Evolutionary conservation across 1,284 basidiomycete species (phyloP).

Genomic region (Ganoderma leucocontextum): DNA sequence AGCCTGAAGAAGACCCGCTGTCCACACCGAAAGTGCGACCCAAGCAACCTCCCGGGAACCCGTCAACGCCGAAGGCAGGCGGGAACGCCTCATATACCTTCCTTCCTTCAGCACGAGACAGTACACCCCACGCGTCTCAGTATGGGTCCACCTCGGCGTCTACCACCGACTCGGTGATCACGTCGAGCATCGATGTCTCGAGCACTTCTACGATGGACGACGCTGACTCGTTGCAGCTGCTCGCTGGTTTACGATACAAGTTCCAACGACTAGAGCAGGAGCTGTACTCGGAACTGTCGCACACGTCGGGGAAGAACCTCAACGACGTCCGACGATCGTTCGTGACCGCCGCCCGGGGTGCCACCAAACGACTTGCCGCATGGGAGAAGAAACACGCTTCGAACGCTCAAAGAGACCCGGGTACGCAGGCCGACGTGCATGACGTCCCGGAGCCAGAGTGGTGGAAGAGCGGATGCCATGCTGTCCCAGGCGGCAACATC

Average conservation of each 20-base stretch:
- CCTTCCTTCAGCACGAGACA: constrained; percentile 19
- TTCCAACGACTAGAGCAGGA: constrained; percentile 67
- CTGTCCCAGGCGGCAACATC: constrained; percentile 71
- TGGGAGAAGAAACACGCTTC: constrained; percentile 69
- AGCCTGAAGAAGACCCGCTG: constrained; percentile 37
- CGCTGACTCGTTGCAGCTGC: constrained; percentile 48
- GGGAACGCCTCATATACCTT: constrained; percentile 20
- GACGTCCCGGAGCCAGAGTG: constrained; percentile 62
- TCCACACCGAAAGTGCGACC: constrained; percentile 39
- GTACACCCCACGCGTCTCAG: constrained; percentile 11
- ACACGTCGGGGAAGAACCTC: constrained; percentile 53
- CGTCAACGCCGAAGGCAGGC: constrained; percentile 23
- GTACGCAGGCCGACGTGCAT: constrained; percentile 42
- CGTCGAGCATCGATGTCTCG: background rate
- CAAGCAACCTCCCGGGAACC: constrained; percentile 34
- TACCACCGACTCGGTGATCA: constrained; percentile 14
- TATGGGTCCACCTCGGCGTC: constrained; percentile 22
- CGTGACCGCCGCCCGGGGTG: constrained; percentile 55
- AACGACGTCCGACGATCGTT: constrained; percentile 74
- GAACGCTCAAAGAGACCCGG: background rate
- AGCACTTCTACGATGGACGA: constrained; percentile 21
- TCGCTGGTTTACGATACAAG: constrained; percentile 59
- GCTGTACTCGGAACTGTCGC: constrained; percentile 60
- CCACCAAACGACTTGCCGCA: constrained; percentile 58
- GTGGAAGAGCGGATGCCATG: constrained; percentile 68